phyloP scores from a whole-genome alignment of 306 rosid species.

The Vigna radiata region DNA sequence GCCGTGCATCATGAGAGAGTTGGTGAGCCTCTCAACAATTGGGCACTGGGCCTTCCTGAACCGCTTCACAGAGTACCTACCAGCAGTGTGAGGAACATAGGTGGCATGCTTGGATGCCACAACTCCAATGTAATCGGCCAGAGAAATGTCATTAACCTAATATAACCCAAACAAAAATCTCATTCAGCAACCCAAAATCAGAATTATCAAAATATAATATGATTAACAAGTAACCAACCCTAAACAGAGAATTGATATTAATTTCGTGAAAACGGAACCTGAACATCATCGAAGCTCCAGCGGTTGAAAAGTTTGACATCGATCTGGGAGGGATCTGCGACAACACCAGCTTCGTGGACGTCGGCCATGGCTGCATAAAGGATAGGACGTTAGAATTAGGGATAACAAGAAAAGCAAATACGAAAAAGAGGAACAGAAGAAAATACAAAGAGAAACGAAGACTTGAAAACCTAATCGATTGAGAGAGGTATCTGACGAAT shows the following conservation, averaged over 20 bases:
- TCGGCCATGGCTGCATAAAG: constrained; percentile 47
- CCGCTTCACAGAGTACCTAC: constrained; percentile 61
- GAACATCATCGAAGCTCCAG: constrained; percentile 76
- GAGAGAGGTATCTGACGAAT: neutral
- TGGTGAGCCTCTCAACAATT: constrained; percentile 31
- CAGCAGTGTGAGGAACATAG: constrained; percentile 75
- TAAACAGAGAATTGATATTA: neutral
- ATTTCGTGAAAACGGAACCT: constrained; percentile 28
- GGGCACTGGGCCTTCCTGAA: constrained; percentile 33
- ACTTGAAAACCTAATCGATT: neutral
- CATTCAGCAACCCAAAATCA: neutral
- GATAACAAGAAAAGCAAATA: neutral
- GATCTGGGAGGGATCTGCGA: constrained; percentile 48
- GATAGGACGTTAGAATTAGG: neutral
- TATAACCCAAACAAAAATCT: neutral
- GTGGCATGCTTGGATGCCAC: constrained; percentile 63
- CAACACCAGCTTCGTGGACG: neutral
- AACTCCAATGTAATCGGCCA: constrained; percentile 66
- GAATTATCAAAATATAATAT: neutral
- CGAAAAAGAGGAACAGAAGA: no score
- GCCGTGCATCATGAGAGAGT: constrained; percentile 62
- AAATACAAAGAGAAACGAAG: neutral
- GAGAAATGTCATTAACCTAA: constrained; percentile 60
- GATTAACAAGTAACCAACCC: neutral
- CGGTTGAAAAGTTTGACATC: constrained; percentile 79